Evolutionary conservation across 768 basidiomycete species (phyloP), one percentile per base, ranked within the genome.

Genomic region (Sarcodon sp.): DNA sequence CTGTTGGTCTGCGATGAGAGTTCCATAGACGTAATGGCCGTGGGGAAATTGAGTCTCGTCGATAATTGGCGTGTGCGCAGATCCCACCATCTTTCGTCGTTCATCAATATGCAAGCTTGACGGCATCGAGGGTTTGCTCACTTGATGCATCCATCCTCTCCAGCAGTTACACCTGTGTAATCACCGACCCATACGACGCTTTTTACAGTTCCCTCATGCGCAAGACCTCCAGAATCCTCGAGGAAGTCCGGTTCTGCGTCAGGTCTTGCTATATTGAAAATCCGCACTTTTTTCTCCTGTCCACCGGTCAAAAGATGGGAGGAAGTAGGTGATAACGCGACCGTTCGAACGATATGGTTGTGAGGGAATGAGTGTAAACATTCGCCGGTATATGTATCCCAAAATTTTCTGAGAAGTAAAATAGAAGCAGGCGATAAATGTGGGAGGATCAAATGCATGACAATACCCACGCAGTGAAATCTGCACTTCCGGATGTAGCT

Each of bases 311-410:
- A 72, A 50, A 93, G 73, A 62, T 79, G 83, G 4, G 74, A 69
- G 16, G 75, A 65, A 44, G 67, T 66, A 6, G 87, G 81, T 31
- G 89, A 88, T 55, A 96, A 66, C 16, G 92, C 92, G 47, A 97
- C 89, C 43, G 83, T 91, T 55, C 93, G 87, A 57, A 99, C 96
- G 61, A 99, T 99, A 68, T 98, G 96, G 59, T 92, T 87, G 65
- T 99, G 96, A 10, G 91, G 84, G 61, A 98, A 94, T n/a, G 94
- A 96, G 57, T 96, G 88, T 35, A 98, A 70, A 32, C 73, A 64
- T n/a, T 79, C 70, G 50, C 96, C 96, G 18, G 83, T 79, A 62
- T 85, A 92, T 5, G 92, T 88, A 66, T 97, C 89, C 92, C 92
- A 97, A 55, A 97, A 76, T 72, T 94, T 97, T 50, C 90, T 96